A percentile compares a stretch with the other conserved stretches of the same genome.
phyloP scores from a whole-genome alignment of 2,329 filamentous ascomycete genomes.

The Pseudocercospora musae region DNA sequence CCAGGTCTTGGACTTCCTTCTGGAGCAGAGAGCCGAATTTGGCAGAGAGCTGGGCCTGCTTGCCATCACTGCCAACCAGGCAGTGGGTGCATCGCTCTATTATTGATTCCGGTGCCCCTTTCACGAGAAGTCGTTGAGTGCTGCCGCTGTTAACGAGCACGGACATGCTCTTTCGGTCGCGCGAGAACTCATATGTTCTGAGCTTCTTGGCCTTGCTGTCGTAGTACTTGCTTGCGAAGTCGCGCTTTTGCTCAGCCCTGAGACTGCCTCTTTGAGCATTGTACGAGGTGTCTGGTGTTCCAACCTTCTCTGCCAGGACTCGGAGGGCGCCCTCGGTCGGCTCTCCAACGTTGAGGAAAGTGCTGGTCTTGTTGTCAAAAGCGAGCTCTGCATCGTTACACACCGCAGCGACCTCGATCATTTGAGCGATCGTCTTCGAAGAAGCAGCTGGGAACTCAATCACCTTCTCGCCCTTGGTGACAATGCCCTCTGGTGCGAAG shows the following conservation, averaged over 20 bases:
- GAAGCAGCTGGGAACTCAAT: slow-evolving; percentile 65
- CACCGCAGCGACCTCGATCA: slow-evolving; percentile 66
- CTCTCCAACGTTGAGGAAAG: slow-evolving; percentile 83
- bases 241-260: slow-evolving; percentile 60
- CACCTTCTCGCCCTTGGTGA: slow-evolving; percentile 64
- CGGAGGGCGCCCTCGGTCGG: slow-evolving; percentile 92
- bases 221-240: slow-evolving; percentile 81
- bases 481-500: slow-evolving; percentile 76
- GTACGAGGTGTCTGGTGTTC: slow-evolving; percentile 65
- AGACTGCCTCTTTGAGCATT: slow-evolving; percentile 53
- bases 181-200: slow-evolving; percentile 92
- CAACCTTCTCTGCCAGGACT: slow-evolving; percentile 90
- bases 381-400: slow-evolving; percentile 87
- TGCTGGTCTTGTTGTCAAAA: slow-evolving; percentile 71
- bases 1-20: slow-evolving; percentile 82
- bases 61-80: slow-evolving; percentile 73
- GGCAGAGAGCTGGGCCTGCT: slow-evolving; percentile 68
- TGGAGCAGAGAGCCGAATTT: slow-evolving; percentile 68
- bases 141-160: slow-evolving; percentile 73
- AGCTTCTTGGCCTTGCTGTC: slow-evolving; percentile 71
- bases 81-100: slow-evolving; percentile 86
- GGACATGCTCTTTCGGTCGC: slow-evolving; percentile 99
- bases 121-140: slow-evolving; percentile 81
- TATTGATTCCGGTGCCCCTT: slow-evolving; percentile 92
- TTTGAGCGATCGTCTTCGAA: slow-evolving; percentile 75